Evolutionary conservation across 768 basidiomycete species (phyloP), one percentile per base, ranked within the genome.

Genomic region (Tricholoma hemisulphureum): DNA sequence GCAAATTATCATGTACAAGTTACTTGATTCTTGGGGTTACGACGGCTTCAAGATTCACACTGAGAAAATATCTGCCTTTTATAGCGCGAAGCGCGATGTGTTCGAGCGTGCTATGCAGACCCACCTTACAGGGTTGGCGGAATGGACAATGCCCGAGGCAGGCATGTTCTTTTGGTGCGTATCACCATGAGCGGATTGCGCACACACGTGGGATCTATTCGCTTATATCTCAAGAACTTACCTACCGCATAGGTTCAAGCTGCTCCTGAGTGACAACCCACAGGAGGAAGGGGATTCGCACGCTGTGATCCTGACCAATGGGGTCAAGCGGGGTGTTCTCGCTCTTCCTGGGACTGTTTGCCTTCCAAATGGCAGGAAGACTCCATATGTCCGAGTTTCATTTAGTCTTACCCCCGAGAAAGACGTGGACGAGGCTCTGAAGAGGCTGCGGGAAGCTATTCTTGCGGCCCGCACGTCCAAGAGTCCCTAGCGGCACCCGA

Each of bases 101-200:
- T 94, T 95, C 67, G 86, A 91, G 67, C 72, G 67, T 4, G 84
- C 86, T 49, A 82, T 93, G 73, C 75, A 80, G 59, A 81, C 78
- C 60, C 84, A 94, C 68, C 82, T 95, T 16, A 18, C n/a, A 14
- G 46, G 46, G n/a, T 11, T 95, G 35, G 92, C 84, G 14, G 83
- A 87, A 71, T 89, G 86, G 87, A 73, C 67, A 39, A 69, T 75
- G 0, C 89, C 89, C 4, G 82, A 85, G 63, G 83, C 88, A n/a
- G 88, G 90, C 55, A 91, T 95, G 91, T 95, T 95, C 76, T 84
- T 91, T 69, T 94, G 91, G 89, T 83, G 50, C 9, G 85, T 75
- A 66, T 57, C 69, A 65, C 55, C 55, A 65, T 7, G 21, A 18
- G 28, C 31, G n/a, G 26, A 29, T 9, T 37, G 21, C 31, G 26